Conservation (phyloP, 805 yeast species). For the Yarrowia sp. region DNA sequence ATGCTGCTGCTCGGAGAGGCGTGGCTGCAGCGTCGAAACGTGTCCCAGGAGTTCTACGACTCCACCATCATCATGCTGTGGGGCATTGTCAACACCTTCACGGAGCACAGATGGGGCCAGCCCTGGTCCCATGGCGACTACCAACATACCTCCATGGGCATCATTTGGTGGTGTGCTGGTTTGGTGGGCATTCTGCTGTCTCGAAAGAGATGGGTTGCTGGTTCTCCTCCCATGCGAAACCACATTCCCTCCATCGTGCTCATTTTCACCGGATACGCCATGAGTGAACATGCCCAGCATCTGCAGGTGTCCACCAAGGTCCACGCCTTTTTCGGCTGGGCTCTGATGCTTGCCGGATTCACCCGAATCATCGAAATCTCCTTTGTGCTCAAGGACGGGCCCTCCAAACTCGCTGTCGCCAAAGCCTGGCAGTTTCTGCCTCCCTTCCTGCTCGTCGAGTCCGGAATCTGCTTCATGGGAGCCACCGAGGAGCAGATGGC, state of each 20-base stretch:
- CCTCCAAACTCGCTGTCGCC: conserved; percentile 38
- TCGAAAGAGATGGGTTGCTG: conserved; percentile 47
- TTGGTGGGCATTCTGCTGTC: conserved; percentile 76
- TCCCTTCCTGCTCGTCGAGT: conserved; percentile 69
- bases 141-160: conserved; percentile 95
- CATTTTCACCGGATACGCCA: conserved; percentile 88
- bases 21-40: conserved; percentile 44
- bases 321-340: conserved; percentile 80
- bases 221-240: conserved; percentile 50
- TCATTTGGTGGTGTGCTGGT: conserved; percentile 96
- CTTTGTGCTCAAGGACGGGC: conserved; percentile 61
- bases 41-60: conserved; percentile 83
- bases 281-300: conserved; percentile 84
- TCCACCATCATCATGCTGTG: conserved; percentile 74
- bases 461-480: conserved; percentile 84
- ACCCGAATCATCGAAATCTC: conserved; percentile 75
- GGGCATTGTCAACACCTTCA: conserved; percentile 93
- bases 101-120: conserved; percentile 97
- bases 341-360: conserved; percentile 74
- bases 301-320: conserved; percentile 77
- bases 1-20: conserved; percentile 69
- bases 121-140: conserved; percentile 90
- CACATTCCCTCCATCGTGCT: conserved; percentile 79
- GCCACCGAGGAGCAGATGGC: conserved; percentile 87
- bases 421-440: conserved; percentile 81